Percentiles rank a stretch among this genome's conserved stretches.
phyloP scores from a whole-genome alignment of 306 rosid genomes.

The Trichosanthes cucumerina region DNA sequence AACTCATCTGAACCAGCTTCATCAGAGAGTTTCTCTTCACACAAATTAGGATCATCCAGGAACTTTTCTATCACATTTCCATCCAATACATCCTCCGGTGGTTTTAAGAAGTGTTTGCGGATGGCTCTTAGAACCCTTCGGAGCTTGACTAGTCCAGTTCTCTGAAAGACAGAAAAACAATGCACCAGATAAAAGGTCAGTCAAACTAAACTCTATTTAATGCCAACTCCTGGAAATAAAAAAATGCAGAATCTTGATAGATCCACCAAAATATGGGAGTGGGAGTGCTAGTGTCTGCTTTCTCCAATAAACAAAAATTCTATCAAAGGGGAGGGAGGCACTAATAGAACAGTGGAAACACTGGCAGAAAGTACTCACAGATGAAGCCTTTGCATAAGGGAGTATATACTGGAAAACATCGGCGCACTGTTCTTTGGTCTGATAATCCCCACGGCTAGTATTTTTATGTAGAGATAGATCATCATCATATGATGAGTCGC shows the following conservation, averaged over 20 bases:
- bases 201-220: constrained; percentile 11
- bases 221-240: neutral
- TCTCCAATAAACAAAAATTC: neutral
- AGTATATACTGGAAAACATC: constrained; percentile 94
- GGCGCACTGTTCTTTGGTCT: constrained; percentile 89
- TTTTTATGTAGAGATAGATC: constrained; percentile 79
- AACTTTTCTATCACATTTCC: constrained; percentile 84
- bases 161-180: constrained; percentile 33
- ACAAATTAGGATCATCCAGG: constrained; percentile 70
- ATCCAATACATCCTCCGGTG: constrained; percentile 75
- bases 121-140: constrained; percentile 94
- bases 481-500: constrained; percentile 89
- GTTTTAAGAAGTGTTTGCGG: constrained; percentile 77
- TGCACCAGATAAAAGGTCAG: constrained; percentile 17
- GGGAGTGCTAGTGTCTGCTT: neutral
- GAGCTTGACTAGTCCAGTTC: constrained; percentile 84
- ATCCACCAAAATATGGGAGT: neutral
- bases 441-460: constrained; percentile 92
- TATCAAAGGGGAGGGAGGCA: neutral
- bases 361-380: constrained; percentile 47
- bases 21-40: constrained; percentile 93
- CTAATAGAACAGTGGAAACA: neutral
- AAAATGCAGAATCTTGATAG: neutral
- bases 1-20: constrained; percentile 90
- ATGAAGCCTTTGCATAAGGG: constrained; percentile 92